Evolutionary conservation across 2,329 filamentous ascomycete genomes (phyloP).

Genomic region (Monosporascus sp.): DNA sequence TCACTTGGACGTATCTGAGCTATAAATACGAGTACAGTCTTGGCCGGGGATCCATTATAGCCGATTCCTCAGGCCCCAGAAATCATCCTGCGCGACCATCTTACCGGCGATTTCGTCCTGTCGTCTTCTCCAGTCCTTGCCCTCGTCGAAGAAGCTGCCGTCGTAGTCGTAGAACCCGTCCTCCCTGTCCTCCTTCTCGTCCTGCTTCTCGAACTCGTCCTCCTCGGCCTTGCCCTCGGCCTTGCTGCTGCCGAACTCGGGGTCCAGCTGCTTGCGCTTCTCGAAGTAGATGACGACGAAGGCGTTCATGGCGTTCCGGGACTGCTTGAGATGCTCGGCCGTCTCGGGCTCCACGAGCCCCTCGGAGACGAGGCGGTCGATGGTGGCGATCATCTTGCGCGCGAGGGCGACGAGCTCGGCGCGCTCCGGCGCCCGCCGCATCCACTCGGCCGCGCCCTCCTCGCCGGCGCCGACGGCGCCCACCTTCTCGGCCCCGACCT

Average conservation of each 20-base stretch:
- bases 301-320: conserved; percentile 17
- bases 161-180: no score
- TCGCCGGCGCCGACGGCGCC: conserved; percentile 3
- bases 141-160: not conserved
- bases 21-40: no score
- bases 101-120: no score
- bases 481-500: conserved; percentile 15
- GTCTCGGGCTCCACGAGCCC: conserved; percentile 8
- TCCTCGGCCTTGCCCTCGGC: not conserved
- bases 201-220: conserved; percentile 5
- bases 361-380: conserved; percentile 18
- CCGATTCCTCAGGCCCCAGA: no score
- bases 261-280: conserved; percentile 9
- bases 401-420: conserved; percentile 20
- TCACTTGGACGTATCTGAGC: no score
- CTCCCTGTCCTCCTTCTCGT: not conserved
- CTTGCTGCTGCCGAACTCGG: conserved; percentile 3
- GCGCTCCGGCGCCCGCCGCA: not conserved
- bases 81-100: no score
- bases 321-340: conserved; percentile 10
- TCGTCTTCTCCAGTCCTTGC: not conserved
- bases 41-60: no score
- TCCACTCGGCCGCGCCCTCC: not conserved
- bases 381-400: conserved; percentile 24
- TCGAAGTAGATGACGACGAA: conserved; percentile 19